phyloP scores from a whole-genome alignment of 2,329 filamentous ascomycete genomes.

The Periglandula ipomoeae region DNA sequence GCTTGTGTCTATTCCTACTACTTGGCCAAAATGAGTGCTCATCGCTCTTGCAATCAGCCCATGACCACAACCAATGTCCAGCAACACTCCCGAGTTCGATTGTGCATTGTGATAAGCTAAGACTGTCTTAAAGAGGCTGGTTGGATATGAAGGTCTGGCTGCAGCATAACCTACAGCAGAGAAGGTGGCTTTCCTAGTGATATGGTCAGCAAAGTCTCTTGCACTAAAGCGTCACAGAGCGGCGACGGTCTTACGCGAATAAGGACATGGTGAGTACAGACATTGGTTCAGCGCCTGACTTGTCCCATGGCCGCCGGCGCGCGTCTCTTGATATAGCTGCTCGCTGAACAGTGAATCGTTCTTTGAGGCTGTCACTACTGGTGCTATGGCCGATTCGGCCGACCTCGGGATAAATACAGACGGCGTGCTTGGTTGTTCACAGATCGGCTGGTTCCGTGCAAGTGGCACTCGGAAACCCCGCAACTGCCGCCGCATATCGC shows the following conservation, averaged over 20 bases:
- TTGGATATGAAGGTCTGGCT: conserved; percentile 50
- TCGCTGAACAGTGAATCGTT: too few species aligned
- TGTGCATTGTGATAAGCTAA: conserved; percentile 41
- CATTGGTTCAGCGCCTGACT: neutral
- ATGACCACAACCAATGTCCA: conserved; percentile 58
- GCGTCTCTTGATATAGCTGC: too few species aligned
- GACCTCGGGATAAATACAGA: conserved; percentile 8
- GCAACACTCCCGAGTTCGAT: conserved; percentile 20
- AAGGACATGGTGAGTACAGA: conserved; percentile 30
- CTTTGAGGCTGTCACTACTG: too few species aligned
- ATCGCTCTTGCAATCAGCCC: conserved; percentile 47
- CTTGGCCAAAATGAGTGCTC: conserved; percentile 38
- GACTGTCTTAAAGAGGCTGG: conserved; percentile 42
- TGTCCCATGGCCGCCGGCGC: neutral
- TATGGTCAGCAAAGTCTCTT: conserved; percentile 3
- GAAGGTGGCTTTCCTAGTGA: conserved; percentile 42
- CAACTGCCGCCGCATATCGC: neutral
- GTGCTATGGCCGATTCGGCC: conserved; percentile 6
- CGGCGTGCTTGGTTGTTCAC: too few species aligned
- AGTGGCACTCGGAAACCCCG: neutral
- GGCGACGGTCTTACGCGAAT: conserved; percentile 31
- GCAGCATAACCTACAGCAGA: conserved; percentile 49
- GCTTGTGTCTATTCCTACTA: conserved; percentile 49
- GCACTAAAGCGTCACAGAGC: too few species aligned
- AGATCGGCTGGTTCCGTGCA: too few species aligned